These are phyloP conservation scores for Lentinus brumalis DNA, from an alignment of 768 basidiomycete species.

Conservation along the genomic window DNA sequence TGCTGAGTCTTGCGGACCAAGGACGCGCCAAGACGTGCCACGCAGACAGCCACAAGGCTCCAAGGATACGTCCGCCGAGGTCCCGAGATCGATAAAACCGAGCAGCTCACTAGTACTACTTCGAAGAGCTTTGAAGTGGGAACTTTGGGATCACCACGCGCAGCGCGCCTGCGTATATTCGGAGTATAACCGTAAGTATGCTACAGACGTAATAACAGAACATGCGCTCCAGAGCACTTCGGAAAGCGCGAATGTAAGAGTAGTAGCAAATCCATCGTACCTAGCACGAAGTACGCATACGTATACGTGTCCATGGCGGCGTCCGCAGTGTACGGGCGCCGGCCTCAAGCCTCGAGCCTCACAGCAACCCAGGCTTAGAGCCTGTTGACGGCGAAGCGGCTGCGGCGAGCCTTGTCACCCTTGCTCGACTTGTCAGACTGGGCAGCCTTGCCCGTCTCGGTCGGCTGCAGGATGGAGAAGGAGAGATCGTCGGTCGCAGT, in stretches of 20 bases:
- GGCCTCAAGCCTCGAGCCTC: neutral
- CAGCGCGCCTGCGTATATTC: constrained; percentile 8
- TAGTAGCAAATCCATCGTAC: neutral
- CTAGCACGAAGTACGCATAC: neutral
- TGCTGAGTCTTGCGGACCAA: too few relatives aligned
- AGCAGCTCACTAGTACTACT: too few relatives aligned
- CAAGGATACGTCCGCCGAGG: too few relatives aligned
- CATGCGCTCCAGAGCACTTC: constrained; percentile 3
- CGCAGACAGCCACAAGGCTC: too few relatives aligned
- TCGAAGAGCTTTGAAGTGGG: too few relatives aligned
- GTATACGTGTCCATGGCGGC: neutral
- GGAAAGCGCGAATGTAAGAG: neutral
- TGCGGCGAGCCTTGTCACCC: neutral
- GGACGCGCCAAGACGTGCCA: too few relatives aligned
- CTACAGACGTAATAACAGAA: constrained; percentile 8
- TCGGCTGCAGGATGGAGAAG: neutral
- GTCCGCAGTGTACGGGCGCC: neutral
- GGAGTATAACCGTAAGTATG: neutral
- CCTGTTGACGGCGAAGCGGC: neutral
- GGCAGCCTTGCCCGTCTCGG: neutral
- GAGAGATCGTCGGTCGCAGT: constrained; percentile 1
- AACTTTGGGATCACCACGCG: neutral
- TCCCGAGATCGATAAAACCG: too few relatives aligned
- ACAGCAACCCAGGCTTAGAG: neutral
- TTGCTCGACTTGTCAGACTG: neutral